Percentiles rank a stretch among this genome's conserved stretches.
Conservation (phyloP, 108 stramenopile species). For the Licmophora abbreviata region DNA sequence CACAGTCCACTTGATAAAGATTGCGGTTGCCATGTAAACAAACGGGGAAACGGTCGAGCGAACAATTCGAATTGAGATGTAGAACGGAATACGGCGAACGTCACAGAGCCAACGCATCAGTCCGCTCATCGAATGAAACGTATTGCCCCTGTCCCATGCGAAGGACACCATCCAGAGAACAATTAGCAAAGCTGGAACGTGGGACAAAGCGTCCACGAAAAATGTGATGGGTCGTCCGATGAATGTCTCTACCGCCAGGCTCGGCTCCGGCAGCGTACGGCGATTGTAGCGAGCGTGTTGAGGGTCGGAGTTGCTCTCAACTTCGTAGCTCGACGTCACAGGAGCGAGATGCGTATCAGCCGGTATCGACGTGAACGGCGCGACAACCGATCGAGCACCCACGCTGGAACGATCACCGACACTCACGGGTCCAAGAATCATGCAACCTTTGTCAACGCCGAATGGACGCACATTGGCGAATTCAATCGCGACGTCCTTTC, state of each 20-base stretch:
- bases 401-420: slow-evolving; percentile 38
- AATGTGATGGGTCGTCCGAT: slow-evolving; percentile 23
- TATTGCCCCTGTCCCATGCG: slow-evolving; percentile 5
- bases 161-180: slow-evolving; percentile 25
- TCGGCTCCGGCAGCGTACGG: slow-evolving; percentile 29
- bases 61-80: slow-evolving; percentile 35
- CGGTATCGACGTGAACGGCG: slow-evolving; percentile 39
- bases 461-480: slow-evolving; percentile 42
- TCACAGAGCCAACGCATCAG: slow-evolving; percentile 52
- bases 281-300: slow-evolving; percentile 22
- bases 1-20: neutral
- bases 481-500: slow-evolving; percentile 37
- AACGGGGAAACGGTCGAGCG: slow-evolving; percentile 25
- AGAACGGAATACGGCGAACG: slow-evolving; percentile 42
- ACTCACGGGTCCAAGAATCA: slow-evolving; percentile 39
- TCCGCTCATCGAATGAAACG: slow-evolving; percentile 23
- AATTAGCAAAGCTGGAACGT: slow-evolving; percentile 36
- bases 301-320: slow-evolving; percentile 10
- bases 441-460: slow-evolving; percentile 53
- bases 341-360: slow-evolving; percentile 30
- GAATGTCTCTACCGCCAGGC: slow-evolving; percentile 10
- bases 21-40: slow-evolving; percentile 27
- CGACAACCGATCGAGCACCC: slow-evolving; percentile 45
- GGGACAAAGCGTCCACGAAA: slow-evolving; percentile 29
- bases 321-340: slow-evolving; percentile 34